phyloP scores from a whole-genome alignment of 441 rosid genomes.

The Gossypium schwendimanii region DNA sequence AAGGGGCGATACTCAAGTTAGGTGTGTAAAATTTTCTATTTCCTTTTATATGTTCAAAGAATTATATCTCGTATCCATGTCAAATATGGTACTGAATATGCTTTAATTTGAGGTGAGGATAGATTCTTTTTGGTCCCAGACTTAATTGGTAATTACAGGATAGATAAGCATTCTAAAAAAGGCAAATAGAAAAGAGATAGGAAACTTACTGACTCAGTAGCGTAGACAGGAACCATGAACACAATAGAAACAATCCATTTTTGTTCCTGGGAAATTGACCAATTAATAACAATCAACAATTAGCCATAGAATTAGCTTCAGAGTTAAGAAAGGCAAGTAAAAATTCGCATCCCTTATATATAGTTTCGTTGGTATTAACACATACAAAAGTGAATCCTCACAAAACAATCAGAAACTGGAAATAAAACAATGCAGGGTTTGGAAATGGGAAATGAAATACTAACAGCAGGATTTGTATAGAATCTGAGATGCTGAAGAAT shows the following conservation, averaged over 20 bases:
- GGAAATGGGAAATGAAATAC: slow-evolving; percentile 13
- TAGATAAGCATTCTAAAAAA: not conserved
- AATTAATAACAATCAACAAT: not conserved
- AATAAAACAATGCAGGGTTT: not conserved
- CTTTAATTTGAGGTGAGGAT: not conserved
- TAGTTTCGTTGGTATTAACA: not conserved
- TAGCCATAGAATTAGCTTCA: no score
- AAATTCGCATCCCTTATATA: no score
- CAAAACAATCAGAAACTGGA: not conserved
- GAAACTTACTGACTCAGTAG: slow-evolving; percentile 67
- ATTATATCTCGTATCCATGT: not conserved
- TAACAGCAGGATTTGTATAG: slow-evolving; percentile 71
- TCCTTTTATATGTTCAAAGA: not conserved
- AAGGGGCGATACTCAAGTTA: not conserved
- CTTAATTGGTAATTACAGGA: not conserved
- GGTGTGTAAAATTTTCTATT: no score
- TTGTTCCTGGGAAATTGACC: slow-evolving; percentile 50
- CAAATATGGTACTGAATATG: not conserved
- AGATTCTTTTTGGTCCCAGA: not conserved
- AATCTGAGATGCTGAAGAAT: slow-evolving; percentile 70
- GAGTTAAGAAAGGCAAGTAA: no score
- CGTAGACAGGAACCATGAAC: slow-evolving; percentile 88
- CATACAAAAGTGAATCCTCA: no score
- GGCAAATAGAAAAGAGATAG: slow-evolving; percentile 8
- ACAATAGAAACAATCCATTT: slow-evolving; percentile 77